These are phyloP conservation scores for Lactarius indigo DNA, from an alignment of 768 basidiomycete species.

Conservation along the genomic window DNA sequence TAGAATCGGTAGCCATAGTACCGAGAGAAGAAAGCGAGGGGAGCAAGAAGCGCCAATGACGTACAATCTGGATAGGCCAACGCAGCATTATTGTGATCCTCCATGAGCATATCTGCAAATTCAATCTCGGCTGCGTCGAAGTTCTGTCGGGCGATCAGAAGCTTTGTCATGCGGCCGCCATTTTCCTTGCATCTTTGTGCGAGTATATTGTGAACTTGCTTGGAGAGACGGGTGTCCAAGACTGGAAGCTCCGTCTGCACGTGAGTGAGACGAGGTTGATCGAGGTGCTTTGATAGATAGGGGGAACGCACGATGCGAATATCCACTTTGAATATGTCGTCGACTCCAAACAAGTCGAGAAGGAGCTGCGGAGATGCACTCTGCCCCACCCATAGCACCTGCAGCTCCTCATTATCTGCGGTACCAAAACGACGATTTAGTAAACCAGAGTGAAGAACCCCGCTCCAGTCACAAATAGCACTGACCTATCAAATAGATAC, in stretches of 20 bases:
- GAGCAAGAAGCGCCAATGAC: constrained; percentile 30
- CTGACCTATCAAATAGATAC: constrained; percentile 90
- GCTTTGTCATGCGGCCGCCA: constrained; percentile 48
- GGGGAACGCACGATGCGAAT: constrained; percentile 55
- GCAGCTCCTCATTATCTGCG: constrained; percentile 81
- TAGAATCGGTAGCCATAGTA: not conserved
- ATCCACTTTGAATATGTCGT: constrained; percentile 70
- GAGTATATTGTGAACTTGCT: constrained; percentile 85
- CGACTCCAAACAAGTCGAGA: constrained; percentile 78
- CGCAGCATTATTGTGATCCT: constrained; percentile 95
- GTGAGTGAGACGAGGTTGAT: not conserved
- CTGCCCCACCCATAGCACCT: constrained; percentile 88
- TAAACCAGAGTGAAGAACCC: not conserved
- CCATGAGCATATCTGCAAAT: constrained; percentile 94
- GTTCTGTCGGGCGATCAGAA: constrained; percentile 85
- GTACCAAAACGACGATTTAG: not conserved
- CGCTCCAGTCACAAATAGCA: constrained; percentile 2
- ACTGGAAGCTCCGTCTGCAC: constrained; percentile 64
- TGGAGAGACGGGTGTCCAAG: constrained; percentile 71
- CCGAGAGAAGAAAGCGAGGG: not conserved
- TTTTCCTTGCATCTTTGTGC: constrained; percentile 56
- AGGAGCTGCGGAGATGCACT: constrained; percentile 80
- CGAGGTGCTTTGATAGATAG: not conserved
- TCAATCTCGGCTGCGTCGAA: constrained; percentile 91
- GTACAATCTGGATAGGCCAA: constrained; percentile 88